Conservation (phyloP, 2,329 filamentous ascomycete species). For the Aspergillus costaricaensis region DNA sequence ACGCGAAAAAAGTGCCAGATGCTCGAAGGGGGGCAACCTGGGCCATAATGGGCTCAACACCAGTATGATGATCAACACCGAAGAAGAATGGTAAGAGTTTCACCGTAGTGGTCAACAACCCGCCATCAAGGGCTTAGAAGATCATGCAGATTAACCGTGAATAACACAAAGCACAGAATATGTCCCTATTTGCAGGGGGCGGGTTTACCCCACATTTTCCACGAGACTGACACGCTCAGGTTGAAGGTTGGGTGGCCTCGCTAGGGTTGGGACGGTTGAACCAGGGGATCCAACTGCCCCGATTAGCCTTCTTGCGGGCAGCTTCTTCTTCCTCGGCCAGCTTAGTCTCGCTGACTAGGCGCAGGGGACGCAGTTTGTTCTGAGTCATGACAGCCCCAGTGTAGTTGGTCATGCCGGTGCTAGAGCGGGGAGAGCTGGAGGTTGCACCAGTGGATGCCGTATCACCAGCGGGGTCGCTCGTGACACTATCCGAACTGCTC, state of each 20-base stretch:
- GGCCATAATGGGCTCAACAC: slow-evolving; percentile 4
- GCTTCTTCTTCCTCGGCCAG: slow-evolving; percentile 46
- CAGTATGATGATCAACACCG: slow-evolving; percentile 2
- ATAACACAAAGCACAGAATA: not conserved
- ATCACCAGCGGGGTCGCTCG: slow-evolving; percentile 51
- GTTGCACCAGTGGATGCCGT: slow-evolving; percentile 48
- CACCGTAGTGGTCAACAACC: not conserved
- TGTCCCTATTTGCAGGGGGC: not conserved
- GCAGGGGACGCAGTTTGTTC: slow-evolving; percentile 79
- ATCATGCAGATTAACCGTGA: slow-evolving; percentile 7
- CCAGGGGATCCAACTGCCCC: slow-evolving; percentile 51
- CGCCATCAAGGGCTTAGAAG: slow-evolving; percentile 10
- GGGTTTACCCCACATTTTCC: not conserved
- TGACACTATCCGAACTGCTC: slow-evolving; percentile 68
- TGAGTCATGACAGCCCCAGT: slow-evolving; percentile 63
- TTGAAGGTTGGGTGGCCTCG: slow-evolving; percentile 23
- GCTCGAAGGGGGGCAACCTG: not conserved
- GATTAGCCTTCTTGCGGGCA: slow-evolving; percentile 48
- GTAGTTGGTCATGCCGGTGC: slow-evolving; percentile 68
- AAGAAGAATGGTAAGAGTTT: slow-evolving; percentile 1
- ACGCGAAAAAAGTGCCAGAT: slow-evolving; percentile 4
- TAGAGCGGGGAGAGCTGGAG: slow-evolving; percentile 62
- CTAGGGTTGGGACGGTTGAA: slow-evolving; percentile 42
- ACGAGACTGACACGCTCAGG: not conserved
- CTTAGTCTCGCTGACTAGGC: slow-evolving; percentile 65